These are phyloP conservation scores for Pythium monospermum DNA, from an alignment of 352 stramenopile genomes.

Conservation along the genomic window DNA sequence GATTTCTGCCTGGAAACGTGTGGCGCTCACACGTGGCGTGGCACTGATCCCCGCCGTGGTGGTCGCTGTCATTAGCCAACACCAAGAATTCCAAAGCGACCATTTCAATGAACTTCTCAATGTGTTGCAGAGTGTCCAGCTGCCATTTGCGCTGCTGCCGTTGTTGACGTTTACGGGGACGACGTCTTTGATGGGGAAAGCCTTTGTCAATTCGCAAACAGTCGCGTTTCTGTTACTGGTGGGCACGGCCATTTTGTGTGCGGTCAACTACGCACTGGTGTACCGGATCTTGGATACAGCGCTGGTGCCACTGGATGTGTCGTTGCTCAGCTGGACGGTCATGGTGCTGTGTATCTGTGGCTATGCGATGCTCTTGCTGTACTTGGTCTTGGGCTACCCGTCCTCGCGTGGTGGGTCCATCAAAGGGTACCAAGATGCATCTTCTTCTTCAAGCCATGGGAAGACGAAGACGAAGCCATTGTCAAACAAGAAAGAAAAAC, in stretches of 20 bases:
- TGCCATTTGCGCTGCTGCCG: constrained; percentile 83
- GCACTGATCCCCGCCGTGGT: constrained; percentile 76
- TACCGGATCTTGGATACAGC: constrained; percentile 41
- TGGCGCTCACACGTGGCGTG: constrained; percentile 81
- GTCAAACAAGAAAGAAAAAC: constrained; percentile 4
- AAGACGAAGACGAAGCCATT: not conserved
- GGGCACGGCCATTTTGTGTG: constrained; percentile 43
- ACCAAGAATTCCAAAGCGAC: constrained; percentile 47
- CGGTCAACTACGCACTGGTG: constrained; percentile 60
- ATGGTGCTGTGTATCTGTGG: constrained; percentile 20
- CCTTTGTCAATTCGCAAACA: constrained; percentile 34
- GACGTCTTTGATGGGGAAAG: constrained; percentile 54
- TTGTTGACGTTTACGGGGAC: constrained; percentile 70
- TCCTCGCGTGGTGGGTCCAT: constrained; percentile 9
- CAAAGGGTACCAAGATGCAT: constrained; percentile 15
- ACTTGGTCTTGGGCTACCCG: constrained; percentile 53
- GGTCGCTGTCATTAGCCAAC: constrained; percentile 62
- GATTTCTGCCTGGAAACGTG: constrained; percentile 76
- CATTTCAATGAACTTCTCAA: constrained; percentile 83
- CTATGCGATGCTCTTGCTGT: constrained; percentile 46
- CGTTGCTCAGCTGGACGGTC: constrained; percentile 10
- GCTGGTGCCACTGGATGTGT: constrained; percentile 28
- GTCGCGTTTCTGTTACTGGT: constrained; percentile 34
- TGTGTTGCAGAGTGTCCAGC: constrained; percentile 82
- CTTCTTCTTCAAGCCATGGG: too few relatives aligned